Conservation (phyloP, 2,329 filamentous ascomycete genomes). For the Cladophialophora immunda region DNA sequence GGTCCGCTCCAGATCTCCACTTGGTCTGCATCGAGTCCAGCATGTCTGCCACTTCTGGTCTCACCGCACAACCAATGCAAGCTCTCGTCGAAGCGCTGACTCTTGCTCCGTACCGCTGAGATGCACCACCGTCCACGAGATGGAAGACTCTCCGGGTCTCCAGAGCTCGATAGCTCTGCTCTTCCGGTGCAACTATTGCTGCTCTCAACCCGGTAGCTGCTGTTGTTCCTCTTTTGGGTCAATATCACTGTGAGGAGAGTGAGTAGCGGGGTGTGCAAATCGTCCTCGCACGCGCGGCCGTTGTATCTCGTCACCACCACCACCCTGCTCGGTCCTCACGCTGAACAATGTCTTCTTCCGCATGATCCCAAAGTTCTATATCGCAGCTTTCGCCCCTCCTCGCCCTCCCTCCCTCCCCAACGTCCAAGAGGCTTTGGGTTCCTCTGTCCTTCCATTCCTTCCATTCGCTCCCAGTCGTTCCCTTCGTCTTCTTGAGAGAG, state of each 20-base stretch:
- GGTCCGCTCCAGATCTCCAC: constrained; percentile 35
- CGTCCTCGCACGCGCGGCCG: constrained; percentile 28
- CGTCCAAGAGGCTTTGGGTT: constrained; percentile 26
- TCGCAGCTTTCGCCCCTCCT: constrained; percentile 26
- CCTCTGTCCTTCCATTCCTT: constrained; percentile 31
- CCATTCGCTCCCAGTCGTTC: constrained; percentile 34
- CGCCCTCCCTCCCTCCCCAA: constrained; percentile 9
- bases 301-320: constrained; percentile 18
- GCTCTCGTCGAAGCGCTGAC: constrained; percentile 37
- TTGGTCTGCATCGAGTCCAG: constrained; percentile 15
- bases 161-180: constrained; percentile 20
- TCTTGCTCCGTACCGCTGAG: constrained; percentile 27
- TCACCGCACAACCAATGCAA: constrained; percentile 35
- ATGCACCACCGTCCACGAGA: constrained; percentile 11
- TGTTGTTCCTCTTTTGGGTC: constrained; percentile 17
- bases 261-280: constrained; percentile 32
- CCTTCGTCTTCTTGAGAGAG: constrained; percentile 28
- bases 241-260: constrained; percentile 34
- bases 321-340: neutral
- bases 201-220: constrained; percentile 21
- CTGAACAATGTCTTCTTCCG: constrained; percentile 9
- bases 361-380: constrained; percentile 31
- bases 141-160: constrained; percentile 8
- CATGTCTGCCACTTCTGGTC: constrained; percentile 15
- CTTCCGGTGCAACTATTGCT: constrained; percentile 29